Conservation (phyloP, 2,329 filamentous ascomycete genomes). For the Fusarium longipes region DNA sequence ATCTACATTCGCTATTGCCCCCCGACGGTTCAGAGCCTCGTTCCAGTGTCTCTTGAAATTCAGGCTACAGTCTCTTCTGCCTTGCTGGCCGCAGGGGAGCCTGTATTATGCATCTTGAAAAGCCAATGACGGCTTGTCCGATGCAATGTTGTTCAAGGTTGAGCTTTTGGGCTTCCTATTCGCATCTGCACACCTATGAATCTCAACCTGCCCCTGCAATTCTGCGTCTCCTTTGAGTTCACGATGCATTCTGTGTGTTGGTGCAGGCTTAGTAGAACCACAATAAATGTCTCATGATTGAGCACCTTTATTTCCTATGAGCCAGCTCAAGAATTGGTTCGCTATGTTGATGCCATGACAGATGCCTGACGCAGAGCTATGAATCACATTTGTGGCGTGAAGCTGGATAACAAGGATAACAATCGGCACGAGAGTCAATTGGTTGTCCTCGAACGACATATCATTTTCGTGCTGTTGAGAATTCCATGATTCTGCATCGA, state of each 20-base stretch:
- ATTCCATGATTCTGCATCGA: slow-evolving; percentile 14
- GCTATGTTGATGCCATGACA: slow-evolving; percentile 3
- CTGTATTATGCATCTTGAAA: slow-evolving; percentile 33
- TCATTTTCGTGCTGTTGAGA: slow-evolving; percentile 13
- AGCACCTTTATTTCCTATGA: slow-evolving; percentile 1
- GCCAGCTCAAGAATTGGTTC: slow-evolving; percentile 4
- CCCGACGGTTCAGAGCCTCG: slow-evolving; percentile 31
- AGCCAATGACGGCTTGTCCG: slow-evolving; percentile 35
- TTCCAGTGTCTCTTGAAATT: slow-evolving; percentile 35
- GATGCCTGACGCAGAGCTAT: slow-evolving; percentile 12
- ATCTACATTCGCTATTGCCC: slow-evolving; percentile 39
- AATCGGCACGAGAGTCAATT: neutral
- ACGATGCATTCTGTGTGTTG: slow-evolving; percentile 10
- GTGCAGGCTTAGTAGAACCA: neutral
- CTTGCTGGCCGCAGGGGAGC: slow-evolving; percentile 40
- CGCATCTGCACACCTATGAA: neutral
- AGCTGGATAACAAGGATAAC: slow-evolving; percentile 6
- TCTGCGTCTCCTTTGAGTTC: slow-evolving; percentile 13
- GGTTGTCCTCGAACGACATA: slow-evolving; percentile 1
- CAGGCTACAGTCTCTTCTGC: slow-evolving; percentile 44
- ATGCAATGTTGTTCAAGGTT: slow-evolving; percentile 11
- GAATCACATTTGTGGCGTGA: slow-evolving; percentile 17
- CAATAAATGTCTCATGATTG: slow-evolving; percentile 8
- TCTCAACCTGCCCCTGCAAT: slow-evolving; percentile 10
- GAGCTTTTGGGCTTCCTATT: neutral